Evolutionary conservation across 306 rosid species (phyloP).

Genomic region (Echinosophora koreensis): DNA sequence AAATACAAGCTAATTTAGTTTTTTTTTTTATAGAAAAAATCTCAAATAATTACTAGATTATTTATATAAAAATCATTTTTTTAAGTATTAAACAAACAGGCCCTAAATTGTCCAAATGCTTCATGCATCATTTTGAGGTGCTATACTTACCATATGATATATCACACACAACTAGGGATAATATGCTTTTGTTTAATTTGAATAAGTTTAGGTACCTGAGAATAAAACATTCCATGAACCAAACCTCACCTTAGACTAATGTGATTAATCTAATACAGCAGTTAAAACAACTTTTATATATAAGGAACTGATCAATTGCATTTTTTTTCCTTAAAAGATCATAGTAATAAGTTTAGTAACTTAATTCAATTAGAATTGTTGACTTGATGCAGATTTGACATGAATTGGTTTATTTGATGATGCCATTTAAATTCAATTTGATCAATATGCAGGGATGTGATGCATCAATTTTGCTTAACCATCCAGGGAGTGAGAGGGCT

Average conservation of each 20-base stretch:
- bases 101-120: background rate
- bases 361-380: background rate
- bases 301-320: background rate
- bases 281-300: background rate
- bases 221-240: too few relatives aligned
- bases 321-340: background rate
- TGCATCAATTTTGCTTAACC: conserved; percentile 72
- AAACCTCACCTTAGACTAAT: too few relatives aligned
- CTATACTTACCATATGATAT: background rate
- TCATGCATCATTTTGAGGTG: conserved; percentile 17
- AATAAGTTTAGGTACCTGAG: background rate
- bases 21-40: too few relatives aligned
- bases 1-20: too few relatives aligned
- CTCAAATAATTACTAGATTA: too few relatives aligned
- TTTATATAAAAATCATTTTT: too few relatives aligned
- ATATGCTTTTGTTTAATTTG: background rate
- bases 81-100: too few relatives aligned
- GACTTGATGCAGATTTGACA: conserved; percentile 4
- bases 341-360: background rate
- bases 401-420: conserved; percentile 19
- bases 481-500: conserved; percentile 66
- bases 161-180: background rate
- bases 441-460: conserved; percentile 77
- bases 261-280: background rate
- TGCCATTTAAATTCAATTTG: conserved; percentile 15